Evolutionary conservation across 1,284 basidiomycete genomes (phyloP).

Genomic region (Bondarzewia mesenterica): DNA sequence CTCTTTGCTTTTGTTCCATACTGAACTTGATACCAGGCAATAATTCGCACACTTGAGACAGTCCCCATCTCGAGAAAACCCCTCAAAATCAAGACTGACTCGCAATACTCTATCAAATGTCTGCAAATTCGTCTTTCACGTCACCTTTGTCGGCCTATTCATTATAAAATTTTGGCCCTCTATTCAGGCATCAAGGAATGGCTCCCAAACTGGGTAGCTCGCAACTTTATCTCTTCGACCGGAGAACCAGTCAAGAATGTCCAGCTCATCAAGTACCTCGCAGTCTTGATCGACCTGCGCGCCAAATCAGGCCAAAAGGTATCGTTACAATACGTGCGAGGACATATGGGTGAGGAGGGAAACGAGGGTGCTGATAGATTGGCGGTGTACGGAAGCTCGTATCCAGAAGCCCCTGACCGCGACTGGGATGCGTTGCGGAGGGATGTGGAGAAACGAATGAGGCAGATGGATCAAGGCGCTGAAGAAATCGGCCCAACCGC

Average conservation of each 20-base stretch:
- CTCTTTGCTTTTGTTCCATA: background rate
- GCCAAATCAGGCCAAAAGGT: constrained; percentile 37
- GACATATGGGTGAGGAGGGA: constrained; percentile 61
- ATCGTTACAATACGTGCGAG: constrained; percentile 57
- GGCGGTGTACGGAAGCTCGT: constrained; percentile 47
- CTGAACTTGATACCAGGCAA: constrained; percentile 41
- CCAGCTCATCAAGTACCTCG: constrained; percentile 54
- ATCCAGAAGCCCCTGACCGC: constrained; percentile 34
- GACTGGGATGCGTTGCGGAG: constrained; percentile 39
- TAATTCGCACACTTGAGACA: constrained; percentile 64
- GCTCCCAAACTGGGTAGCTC: constrained; percentile 53
- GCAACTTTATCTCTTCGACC: constrained; percentile 38
- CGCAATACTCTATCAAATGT: constrained; percentile 70
- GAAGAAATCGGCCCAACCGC: background rate
- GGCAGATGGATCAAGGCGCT: background rate
- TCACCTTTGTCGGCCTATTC: background rate
- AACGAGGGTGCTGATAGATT: constrained; percentile 74
- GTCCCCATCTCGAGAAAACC: constrained; percentile 44
- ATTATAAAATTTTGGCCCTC: background rate
- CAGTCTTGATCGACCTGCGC: constrained; percentile 44
- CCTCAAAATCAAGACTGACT: constrained; percentile 70
- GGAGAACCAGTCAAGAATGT: constrained; percentile 59
- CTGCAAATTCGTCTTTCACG: background rate
- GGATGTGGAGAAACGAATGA: background rate
- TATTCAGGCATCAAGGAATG: constrained; percentile 52